A percentile compares a stretch with the other conserved stretches of the same genome.
phyloP scores from a whole-genome alignment of 192 early-diverging fungal species.

The Funneliformis geosporum region DNA sequence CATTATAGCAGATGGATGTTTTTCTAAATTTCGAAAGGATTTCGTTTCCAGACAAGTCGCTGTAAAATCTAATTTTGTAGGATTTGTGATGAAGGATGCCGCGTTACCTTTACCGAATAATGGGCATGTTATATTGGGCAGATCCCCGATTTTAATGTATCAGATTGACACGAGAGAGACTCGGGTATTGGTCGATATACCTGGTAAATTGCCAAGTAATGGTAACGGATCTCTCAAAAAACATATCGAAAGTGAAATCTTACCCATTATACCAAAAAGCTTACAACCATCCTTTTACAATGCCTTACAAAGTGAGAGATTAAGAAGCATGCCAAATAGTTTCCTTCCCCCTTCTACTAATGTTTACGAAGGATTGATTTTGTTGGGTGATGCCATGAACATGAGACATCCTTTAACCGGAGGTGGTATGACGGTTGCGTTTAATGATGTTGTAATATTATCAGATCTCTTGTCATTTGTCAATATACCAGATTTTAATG shows the following conservation, averaged over 20 bases:
- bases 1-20: conserved; percentile 91
- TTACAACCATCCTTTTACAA: conserved; percentile 58
- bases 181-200: conserved; percentile 88
- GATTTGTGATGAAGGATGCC: conserved; percentile 71
- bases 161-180: conserved; percentile 74
- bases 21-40: conserved; percentile 90
- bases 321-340: conserved; percentile 88
- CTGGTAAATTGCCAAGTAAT: conserved; percentile 79
- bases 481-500: conserved; percentile 50
- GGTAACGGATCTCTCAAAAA: conserved; percentile 49
- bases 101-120: conserved; percentile 79
- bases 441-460: conserved; percentile 87
- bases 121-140: conserved; percentile 90
- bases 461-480: conserved; percentile 56
- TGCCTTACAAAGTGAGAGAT: conserved; percentile 69
- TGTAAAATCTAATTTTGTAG: conserved; percentile 71
- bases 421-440: conserved; percentile 95
- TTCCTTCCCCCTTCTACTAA: conserved; percentile 87
- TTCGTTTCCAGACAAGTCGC: conserved; percentile 53
- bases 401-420: conserved; percentile 95
- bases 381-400: conserved; percentile 95
- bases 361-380: conserved; percentile 68
- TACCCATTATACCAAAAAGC: conserved; percentile 69
- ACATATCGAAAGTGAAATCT: conserved; percentile 65
- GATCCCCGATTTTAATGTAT: conserved; percentile 88